phyloP scores from a whole-genome alignment of 1,284 basidiomycete species.

The Fomitopsis pinicola region DNA sequence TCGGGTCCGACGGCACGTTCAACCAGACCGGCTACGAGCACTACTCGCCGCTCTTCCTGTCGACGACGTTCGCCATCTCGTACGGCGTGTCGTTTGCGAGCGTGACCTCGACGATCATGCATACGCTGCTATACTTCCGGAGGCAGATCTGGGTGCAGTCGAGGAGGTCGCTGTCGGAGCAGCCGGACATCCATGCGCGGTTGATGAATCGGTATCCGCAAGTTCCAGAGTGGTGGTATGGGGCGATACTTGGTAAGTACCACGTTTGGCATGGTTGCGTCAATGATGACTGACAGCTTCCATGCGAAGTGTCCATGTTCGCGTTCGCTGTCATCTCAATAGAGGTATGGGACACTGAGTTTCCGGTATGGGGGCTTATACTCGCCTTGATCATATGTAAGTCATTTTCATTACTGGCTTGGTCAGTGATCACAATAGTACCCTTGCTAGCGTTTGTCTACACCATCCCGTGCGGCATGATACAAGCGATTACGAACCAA shows the following conservation, averaged over 20 bases:
- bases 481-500: slow-evolving; percentile 52
- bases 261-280: slow-evolving; percentile 26
- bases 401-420: neutral
- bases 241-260: slow-evolving; percentile 49
- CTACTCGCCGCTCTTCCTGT: slow-evolving; percentile 60
- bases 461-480: slow-evolving; percentile 49
- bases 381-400: slow-evolving; percentile 36
- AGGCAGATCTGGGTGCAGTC: slow-evolving; percentile 48
- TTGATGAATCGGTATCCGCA: slow-evolving; percentile 60
- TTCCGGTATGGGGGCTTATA: slow-evolving; percentile 62
- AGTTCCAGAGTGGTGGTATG: slow-evolving; percentile 57
- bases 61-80: slow-evolving; percentile 49
- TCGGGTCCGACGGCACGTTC: slow-evolving; percentile 39
- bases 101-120: slow-evolving; percentile 51
- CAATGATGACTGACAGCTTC: too few species aligned
- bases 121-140: slow-evolving; percentile 58
- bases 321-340: slow-evolving; percentile 66
- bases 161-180: slow-evolving; percentile 43
- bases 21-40: slow-evolving; percentile 45
- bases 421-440: neutral
- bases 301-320: slow-evolving; percentile 39
- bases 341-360: slow-evolving; percentile 62
- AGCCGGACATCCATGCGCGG: slow-evolving; percentile 59
- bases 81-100: slow-evolving; percentile 59
- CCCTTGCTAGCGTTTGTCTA: slow-evolving; percentile 32